Conservation (phyloP, 495 filamentous ascomycete genomes). For the Aspergillus ostianus region DNA sequence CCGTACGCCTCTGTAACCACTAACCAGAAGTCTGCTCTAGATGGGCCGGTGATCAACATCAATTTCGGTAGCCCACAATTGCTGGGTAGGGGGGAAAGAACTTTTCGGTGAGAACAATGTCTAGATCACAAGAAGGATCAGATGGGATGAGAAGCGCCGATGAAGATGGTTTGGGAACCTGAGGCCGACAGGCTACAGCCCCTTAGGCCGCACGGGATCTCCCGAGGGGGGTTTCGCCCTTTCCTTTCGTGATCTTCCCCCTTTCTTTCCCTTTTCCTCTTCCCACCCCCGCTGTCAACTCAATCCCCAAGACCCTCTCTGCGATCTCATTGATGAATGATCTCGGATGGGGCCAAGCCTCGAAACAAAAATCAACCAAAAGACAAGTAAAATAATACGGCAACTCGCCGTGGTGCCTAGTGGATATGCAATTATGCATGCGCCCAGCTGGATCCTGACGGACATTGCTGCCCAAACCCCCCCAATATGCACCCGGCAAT, state of each 20-base stretch:
- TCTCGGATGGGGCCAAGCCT: conserved; percentile 17
- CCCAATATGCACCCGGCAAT: conserved; percentile 7
- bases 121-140: not conserved
- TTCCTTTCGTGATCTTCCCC: not conserved
- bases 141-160: not conserved
- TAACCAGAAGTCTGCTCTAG: not conserved
- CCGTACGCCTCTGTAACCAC: not conserved
- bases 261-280: not conserved
- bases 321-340: conserved; percentile 13
- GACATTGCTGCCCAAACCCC: conserved; percentile 41
- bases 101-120: not conserved
- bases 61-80: not conserved
- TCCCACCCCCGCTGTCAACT: not conserved
- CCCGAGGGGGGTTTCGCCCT: not conserved
- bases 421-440: conserved; percentile 20
- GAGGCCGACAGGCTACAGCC: not conserved
- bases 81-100: not conserved
- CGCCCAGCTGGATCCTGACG: conserved; percentile 26
- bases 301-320: conserved; percentile 8
- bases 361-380: conserved; percentile 1
- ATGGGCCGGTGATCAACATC: not conserved
- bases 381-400: conserved; percentile 2
- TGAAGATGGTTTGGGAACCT: no score
- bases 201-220: not conserved
- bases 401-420: conserved; percentile 16